A percentile compares a stretch with the other conserved stretches of the same genome.
These are phyloP conservation scores for Backusella psychrophila DNA, from an alignment of 192 early-diverging fungal genomes.

Conservation along the genomic window DNA sequence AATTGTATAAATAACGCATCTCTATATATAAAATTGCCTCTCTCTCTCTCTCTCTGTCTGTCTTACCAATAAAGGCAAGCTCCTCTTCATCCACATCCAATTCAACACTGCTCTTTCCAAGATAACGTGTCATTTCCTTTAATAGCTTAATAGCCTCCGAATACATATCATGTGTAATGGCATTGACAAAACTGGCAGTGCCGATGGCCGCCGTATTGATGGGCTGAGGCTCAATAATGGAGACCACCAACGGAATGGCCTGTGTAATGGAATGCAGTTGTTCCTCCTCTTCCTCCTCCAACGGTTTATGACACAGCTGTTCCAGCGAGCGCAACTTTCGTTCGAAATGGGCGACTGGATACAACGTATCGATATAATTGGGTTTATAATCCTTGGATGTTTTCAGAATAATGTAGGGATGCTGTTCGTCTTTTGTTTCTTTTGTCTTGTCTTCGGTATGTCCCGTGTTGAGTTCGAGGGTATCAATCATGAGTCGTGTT, in stretches of 20 bases:
- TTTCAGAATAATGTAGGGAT: constrained; percentile 1
- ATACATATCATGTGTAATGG: constrained; percentile 30
- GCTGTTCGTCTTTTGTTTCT: not conserved
- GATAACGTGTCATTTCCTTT: constrained; percentile 12
- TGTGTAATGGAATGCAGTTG: not conserved
- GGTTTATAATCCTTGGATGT: constrained; percentile 22
- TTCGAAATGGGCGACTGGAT: constrained; percentile 32
- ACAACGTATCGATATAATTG: constrained; percentile 24
- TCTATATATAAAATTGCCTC: not conserved
- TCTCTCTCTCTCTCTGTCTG: not conserved
- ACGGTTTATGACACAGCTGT: constrained; percentile 30
- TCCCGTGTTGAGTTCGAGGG: constrained; percentile 15
- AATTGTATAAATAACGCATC: not conserved
- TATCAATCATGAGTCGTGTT: constrained; percentile 29
- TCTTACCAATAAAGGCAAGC: not conserved
- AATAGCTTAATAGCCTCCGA: constrained; percentile 25
- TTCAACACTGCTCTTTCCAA: constrained; percentile 23
- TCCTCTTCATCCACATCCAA: constrained; percentile 32
- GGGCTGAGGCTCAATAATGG: constrained; percentile 15
- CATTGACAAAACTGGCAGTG: not conserved
- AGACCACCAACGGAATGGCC: constrained; percentile 19
- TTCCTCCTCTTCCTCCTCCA: not conserved
- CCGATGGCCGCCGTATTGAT: not conserved
- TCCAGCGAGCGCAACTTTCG: constrained; percentile 28
- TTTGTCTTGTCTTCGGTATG: not conserved